Conservation (phyloP, 2,329 filamentous ascomycete species). For the Cercospora berteroae region DNA sequence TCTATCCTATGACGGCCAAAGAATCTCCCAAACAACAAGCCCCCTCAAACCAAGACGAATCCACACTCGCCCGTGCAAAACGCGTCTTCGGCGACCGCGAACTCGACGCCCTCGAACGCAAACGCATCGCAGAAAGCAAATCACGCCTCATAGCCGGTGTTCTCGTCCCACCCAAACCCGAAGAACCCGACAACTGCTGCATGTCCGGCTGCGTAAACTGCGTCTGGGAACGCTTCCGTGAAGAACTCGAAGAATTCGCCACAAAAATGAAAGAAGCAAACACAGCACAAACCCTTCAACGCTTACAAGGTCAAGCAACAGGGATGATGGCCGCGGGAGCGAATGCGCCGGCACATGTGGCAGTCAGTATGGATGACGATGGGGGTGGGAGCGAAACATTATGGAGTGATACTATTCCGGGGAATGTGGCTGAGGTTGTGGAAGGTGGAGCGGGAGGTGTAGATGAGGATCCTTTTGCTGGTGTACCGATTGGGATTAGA, state of each 20-base stretch:
- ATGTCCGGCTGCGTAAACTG: slow-evolving; percentile 99
- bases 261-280: slow-evolving; percentile 63
- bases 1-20: slow-evolving; percentile 48
- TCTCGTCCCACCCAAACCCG: slow-evolving; percentile 75
- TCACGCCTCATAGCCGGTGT: slow-evolving; percentile 73
- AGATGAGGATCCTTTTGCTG: slow-evolving; percentile 69
- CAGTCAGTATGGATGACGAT: slow-evolving; percentile 72
- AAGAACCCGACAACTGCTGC: slow-evolving; percentile 96
- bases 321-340: slow-evolving; percentile 40
- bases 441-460: slow-evolving; percentile 10
- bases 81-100: slow-evolving; percentile 82
- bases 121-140: slow-evolving; percentile 58
- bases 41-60: slow-evolving; percentile 54
- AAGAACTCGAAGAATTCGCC: slow-evolving; percentile 90
- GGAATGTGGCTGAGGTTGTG: slow-evolving; percentile 3
- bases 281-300: slow-evolving; percentile 44
- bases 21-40: neutral
- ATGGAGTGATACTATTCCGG: slow-evolving; percentile 51
- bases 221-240: slow-evolving; percentile 88
- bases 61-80: slow-evolving; percentile 57
- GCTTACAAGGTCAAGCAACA: slow-evolving; percentile 31
- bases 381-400: slow-evolving; percentile 71
- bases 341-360: slow-evolving; percentile 49
- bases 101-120: slow-evolving; percentile 68
- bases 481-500: slow-evolving; percentile 84